These are phyloP conservation scores for Wallacemonas sp. DNA, from an alignment of 208 protist genomes.

Conservation along the genomic window DNA sequence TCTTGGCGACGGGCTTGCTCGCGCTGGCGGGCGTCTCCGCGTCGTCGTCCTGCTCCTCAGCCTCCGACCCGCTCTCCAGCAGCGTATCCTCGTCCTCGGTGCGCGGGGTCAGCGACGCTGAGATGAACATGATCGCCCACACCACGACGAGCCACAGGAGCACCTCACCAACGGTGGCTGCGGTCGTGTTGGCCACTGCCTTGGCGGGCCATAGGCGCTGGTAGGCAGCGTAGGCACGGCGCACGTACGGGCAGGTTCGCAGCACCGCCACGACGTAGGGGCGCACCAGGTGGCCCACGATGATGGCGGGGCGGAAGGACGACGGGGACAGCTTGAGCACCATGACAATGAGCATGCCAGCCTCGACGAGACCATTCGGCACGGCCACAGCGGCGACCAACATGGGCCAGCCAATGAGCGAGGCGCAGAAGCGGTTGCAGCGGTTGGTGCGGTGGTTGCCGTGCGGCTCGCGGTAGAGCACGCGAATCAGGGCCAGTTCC, in stretches of 20 bases:
- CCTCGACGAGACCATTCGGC: slow-evolving; percentile 55
- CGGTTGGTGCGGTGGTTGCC: slow-evolving; percentile 42
- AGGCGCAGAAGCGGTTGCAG: slow-evolving; percentile 35
- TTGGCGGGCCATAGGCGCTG: slow-evolving; percentile 20
- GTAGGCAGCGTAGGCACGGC: slow-evolving; percentile 15
- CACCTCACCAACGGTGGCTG: slow-evolving; percentile 29
- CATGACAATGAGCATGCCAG: slow-evolving; percentile 46
- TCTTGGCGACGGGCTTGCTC: background rate
- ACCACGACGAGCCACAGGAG: slow-evolving; percentile 25
- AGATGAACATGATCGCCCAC: slow-evolving; percentile 34
- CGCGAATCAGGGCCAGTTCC: slow-evolving; percentile 45
- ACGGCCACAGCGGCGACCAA: slow-evolving; percentile 42
- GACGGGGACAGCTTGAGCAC: slow-evolving; percentile 35
- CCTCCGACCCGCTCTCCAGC: slow-evolving; percentile 13
- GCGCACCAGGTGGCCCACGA: slow-evolving; percentile 52
- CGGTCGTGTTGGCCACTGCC: slow-evolving; percentile 9
- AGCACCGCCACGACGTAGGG: slow-evolving; percentile 57
- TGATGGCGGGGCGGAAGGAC: slow-evolving; percentile 53
- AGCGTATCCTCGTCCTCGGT: slow-evolving; percentile 5
- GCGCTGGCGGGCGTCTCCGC: background rate
- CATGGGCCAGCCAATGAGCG: slow-evolving; percentile 36
- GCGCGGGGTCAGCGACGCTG: slow-evolving; percentile 29
- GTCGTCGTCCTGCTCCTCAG: slow-evolving; percentile 29
- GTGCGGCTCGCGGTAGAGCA: slow-evolving; percentile 54
- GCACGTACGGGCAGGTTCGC: slow-evolving; percentile 29